Base-by-base conservation (phyloP, 2,329 filamentous ascomycete genomes). In the Incumbomyces delicatus region DNA sequence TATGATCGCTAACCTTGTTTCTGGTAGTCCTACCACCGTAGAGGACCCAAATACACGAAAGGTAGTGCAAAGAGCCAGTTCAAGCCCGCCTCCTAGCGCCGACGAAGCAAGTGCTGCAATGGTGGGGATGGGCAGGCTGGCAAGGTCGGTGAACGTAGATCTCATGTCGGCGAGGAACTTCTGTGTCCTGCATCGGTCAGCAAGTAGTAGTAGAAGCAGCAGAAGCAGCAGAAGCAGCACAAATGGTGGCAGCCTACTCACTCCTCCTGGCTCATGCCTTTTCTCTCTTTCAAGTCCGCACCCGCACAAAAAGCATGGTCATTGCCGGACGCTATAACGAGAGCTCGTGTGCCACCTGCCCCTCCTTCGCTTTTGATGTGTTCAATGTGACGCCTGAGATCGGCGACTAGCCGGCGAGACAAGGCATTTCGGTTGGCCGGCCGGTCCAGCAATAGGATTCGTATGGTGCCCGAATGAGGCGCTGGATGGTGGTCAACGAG, bases 1-100 rank as follows among this genome's bases (percentile, higher is more conserved):
- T 54, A 98, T 85, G 62, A 98, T 98, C 47, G 85, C 92, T 2
- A 98, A 76, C 2, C 89, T 77, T 1, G 92, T 96, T 65, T 98
- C 92, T 1, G 92, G 92, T 4, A 96, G 78, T 0, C 81, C 89
- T 46, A 98, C 80, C 18, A 74, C 70, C 13, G 87, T 85, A 30
- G 81, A 85, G 33, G 85, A 87, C 29, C 81, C 77, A 55, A 96
- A 82, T 44, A 98, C 83, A 55, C 92, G 87, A 66, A 98, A 80
- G 65, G 92, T 81, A 1, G 90, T 94, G 56, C 84, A 81, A 6
- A 98, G 79, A 1, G 88, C 90, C 44, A 98, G 78, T 68, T 98
- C 92, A 54, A 98, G 81, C 39, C 92, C 92, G 58, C 92, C 92
- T 53, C 92, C 92, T 27, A 96, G 82, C 5, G 92, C 92, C 48